Conservation (phyloP, 2,329 filamentous ascomycete species). For the Aspergillus novoparasiticus region DNA sequence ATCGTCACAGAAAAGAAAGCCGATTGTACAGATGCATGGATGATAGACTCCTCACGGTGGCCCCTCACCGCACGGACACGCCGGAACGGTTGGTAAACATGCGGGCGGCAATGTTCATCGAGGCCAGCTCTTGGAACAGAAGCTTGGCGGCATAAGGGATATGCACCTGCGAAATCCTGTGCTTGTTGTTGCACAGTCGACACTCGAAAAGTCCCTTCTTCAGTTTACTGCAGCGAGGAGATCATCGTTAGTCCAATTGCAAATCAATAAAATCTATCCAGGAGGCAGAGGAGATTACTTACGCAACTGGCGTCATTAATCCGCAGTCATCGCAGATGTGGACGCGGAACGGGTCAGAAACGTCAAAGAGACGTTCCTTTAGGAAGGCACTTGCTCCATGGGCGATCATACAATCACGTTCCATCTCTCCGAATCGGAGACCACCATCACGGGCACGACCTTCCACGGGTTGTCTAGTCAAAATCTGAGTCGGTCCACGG, state of each 20-base stretch:
- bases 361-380: constrained; percentile 96
- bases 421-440: constrained; percentile 99
- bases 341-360: constrained; percentile 95
- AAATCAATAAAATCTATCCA: constrained; percentile 3
- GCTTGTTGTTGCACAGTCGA: constrained; percentile 98
- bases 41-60: not conserved
- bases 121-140: constrained; percentile 94
- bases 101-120: constrained; percentile 97
- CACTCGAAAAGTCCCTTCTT: constrained; percentile 97
- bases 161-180: constrained; percentile 94
- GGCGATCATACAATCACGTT: constrained; percentile 99
- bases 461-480: constrained; percentile 95
- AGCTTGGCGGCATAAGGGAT: constrained; percentile 98
- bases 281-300: constrained; percentile 54
- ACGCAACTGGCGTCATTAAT: constrained; percentile 98
- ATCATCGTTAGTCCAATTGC: constrained; percentile 25
- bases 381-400: constrained; percentile 95
- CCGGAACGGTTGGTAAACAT: constrained; percentile 80
- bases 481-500: constrained; percentile 92
- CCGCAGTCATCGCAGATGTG: constrained; percentile 99
- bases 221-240: constrained; percentile 66
- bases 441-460: constrained; percentile 97
- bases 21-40: not conserved
- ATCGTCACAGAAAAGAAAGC: constrained; percentile 7
- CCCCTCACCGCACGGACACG: constrained; percentile 43